phyloP scores from a whole-genome alignment of 495 filamentous ascomycete species.

The Neurospora tetrasperma region DNA sequence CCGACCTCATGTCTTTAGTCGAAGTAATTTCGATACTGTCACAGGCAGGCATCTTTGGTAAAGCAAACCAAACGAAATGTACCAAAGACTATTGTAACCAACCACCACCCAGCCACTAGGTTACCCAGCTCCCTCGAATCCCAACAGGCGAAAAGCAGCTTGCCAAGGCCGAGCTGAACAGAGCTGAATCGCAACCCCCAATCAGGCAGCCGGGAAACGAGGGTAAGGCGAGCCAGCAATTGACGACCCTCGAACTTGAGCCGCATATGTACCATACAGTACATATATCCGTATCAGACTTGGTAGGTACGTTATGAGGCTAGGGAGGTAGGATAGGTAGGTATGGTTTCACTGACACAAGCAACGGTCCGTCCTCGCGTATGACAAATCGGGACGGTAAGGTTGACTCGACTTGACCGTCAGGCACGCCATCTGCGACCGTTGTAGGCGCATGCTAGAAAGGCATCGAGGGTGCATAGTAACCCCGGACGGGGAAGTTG shows the following conservation, averaged over 20 bases:
- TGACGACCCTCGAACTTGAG: neutral
- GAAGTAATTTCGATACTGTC: neutral
- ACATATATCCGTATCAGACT: neutral
- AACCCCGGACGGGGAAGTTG: neutral
- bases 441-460: neutral
- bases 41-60: neutral
- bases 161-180: neutral
- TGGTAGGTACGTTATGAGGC: neutral
- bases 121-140: neutral
- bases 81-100: neutral
- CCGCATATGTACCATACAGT: neutral
- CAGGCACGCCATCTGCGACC: neutral
- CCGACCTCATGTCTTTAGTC: neutral
- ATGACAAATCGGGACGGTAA: neutral
- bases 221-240: neutral
- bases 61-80: neutral
- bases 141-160: neutral
- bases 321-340: neutral
- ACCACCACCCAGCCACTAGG: neutral
- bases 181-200: neutral
- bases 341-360: neutral
- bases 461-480: neutral
- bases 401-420: neutral
- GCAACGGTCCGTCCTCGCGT: neutral
- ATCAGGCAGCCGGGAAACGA: neutral